Percentiles rank a stretch among this genome's conserved stretches.
Conservation (phyloP, 169 alveolate genomes). For the Eimeria brunetti region DNA sequence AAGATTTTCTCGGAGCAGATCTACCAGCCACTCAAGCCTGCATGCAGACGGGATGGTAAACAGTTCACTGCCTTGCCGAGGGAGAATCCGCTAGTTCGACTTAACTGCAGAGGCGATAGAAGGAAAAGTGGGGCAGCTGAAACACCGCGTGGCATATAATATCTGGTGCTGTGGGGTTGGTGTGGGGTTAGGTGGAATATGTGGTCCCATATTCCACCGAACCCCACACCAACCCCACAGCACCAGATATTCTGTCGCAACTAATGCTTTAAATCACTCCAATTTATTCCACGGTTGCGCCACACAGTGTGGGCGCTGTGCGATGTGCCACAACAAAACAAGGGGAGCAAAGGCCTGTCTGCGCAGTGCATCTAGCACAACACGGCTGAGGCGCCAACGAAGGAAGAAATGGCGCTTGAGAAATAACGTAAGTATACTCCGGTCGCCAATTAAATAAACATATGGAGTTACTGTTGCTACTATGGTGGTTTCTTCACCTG, state of each 20-base stretch:
- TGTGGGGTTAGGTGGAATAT: too few relatives aligned
- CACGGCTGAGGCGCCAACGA: not conserved
- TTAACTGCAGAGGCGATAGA: not conserved
- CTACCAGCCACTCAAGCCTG: constrained; percentile 79
- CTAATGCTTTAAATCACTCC: not conserved
- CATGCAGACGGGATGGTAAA: not conserved
- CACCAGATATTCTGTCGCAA: not conserved
- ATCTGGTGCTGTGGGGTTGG: too few relatives aligned
- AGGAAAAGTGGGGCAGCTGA: not conserved
- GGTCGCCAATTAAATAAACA: not conserved
- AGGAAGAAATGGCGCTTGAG: not conserved
- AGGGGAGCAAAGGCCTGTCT: not conserved
- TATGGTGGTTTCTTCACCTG: not conserved
- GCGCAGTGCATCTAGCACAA: not conserved
- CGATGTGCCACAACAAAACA: not conserved
- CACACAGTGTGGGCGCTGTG: not conserved
- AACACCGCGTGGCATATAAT: not conserved
- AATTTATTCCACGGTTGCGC: not conserved
- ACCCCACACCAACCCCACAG: not conserved
- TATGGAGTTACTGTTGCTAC: not conserved
- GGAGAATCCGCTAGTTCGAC: not conserved
- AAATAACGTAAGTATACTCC: not conserved
- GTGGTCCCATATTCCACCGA: not conserved
- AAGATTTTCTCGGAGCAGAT: constrained; percentile 72
- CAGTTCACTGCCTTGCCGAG: not conserved